Percentiles rank a stretch among this genome's conserved stretches.
Evolutionary conservation across 2,329 filamentous ascomycete species (phyloP).

Genomic region (Didymella arachidicola): DNA sequence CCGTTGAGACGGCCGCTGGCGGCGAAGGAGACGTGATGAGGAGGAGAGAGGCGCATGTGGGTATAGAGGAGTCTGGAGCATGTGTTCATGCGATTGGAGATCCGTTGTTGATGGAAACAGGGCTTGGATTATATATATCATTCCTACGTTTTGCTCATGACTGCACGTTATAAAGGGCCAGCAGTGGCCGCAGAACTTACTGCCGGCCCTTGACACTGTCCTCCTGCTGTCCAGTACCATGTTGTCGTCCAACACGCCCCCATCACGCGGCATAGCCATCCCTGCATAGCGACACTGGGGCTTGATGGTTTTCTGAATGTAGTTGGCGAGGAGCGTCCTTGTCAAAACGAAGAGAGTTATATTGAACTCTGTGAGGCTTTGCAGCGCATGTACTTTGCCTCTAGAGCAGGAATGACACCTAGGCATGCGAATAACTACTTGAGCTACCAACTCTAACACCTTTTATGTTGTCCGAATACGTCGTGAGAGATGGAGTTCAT

Average conservation of each 20-base stretch:
- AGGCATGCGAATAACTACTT: not conserved
- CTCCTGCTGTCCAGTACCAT: not conserved
- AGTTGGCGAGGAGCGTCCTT: not conserved
- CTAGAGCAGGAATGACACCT: not conserved
- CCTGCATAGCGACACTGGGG: not conserved
- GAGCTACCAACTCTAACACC: not conserved
- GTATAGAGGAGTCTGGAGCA: not conserved
- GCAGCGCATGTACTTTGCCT: not conserved
- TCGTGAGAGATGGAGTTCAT: not conserved
- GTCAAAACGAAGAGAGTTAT: not conserved
- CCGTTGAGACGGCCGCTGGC: slow-evolving; percentile 54
- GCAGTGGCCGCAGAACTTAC: not conserved
- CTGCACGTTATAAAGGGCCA: not conserved
- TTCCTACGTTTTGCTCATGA: not conserved
- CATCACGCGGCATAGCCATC: not conserved
- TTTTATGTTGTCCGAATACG: not conserved
- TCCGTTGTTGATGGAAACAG: not conserved
- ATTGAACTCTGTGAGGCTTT: not conserved
- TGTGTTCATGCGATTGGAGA: not conserved
- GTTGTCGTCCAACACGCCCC: not conserved
- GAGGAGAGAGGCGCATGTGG: too few species aligned
- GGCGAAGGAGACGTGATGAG: not conserved
- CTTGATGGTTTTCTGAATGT: not conserved
- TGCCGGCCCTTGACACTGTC: not conserved
- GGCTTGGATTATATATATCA: not conserved